These are phyloP conservation scores for Amanita polypyramis DNA, from an alignment of 768 basidiomycete genomes.

Conservation along the genomic window DNA sequence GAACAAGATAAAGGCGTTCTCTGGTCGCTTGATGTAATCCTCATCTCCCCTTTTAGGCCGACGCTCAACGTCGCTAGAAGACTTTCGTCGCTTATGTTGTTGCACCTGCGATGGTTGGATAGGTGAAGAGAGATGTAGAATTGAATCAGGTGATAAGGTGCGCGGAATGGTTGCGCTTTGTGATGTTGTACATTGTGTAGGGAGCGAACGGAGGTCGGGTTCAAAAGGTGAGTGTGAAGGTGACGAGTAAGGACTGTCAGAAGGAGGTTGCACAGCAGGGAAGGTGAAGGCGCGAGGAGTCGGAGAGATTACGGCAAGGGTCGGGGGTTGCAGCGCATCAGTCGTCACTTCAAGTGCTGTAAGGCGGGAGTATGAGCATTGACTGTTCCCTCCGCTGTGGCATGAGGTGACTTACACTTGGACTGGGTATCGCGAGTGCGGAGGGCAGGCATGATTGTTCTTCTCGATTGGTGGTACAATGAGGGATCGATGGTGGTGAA, in stretches of 20 bases:
- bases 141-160: conserved; percentile 33
- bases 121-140: conserved; percentile 26
- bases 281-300: conserved; percentile 66
- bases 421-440: conserved; percentile 69
- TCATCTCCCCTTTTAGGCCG: conserved; percentile 66
- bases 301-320: conserved; percentile 53
- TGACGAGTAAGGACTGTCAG: conserved; percentile 62
- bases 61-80: conserved; percentile 40
- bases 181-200: conserved; percentile 22
- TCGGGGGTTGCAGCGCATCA: conserved; percentile 45
- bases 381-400: too few relatives aligned
- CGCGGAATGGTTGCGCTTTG: conserved; percentile 22
- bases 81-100: conserved; percentile 41
- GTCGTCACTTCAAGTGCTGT: conserved; percentile 70
- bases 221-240: conserved; percentile 67
- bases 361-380: conserved; percentile 4
- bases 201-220: conserved; percentile 51
- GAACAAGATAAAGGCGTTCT: conserved; percentile 82
- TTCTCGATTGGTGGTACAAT: conserved; percentile 18
- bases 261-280: conserved; percentile 38
- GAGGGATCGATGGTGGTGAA: conserved; percentile 11
- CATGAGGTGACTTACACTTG: conserved; percentile 33
- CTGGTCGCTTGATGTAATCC: conserved; percentile 76
- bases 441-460: conserved; percentile 62
- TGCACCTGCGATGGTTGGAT: conserved; percentile 18